Base-by-base conservation (phyloP, 257 asterid genomes). In the Plantago elongata region DNA sequence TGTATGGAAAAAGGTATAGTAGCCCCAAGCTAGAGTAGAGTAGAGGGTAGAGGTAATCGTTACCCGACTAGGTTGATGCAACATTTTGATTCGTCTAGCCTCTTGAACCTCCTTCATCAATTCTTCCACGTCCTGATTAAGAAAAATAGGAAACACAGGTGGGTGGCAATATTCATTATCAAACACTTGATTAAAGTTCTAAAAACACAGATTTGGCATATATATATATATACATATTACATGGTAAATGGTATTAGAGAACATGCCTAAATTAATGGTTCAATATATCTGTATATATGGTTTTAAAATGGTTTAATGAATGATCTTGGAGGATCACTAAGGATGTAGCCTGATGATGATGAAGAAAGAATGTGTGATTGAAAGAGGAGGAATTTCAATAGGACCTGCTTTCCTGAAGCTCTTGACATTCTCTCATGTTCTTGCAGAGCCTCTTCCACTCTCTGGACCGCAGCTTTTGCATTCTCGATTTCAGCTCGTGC, bases 11-110 rank as follows among this genome's bases (percentile, higher is more conserved):
- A 34, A 34, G 40, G 8, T 34, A 34, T 34, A 6, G 1, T 34
- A 3, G 4, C 40, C 40, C 8, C 40, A 34, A 7, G 40, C 40
- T 34, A 34, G 7, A 34, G 40, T 22, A 22, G 58, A 52, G 11
- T 15, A 18, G 63, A 59, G 29, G 45, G 47, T 44, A 64, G 74
- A 43, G 69, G 63, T 30, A 52, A 65, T 34, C 5, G 40, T 51
- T 73, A 88, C 98, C 95, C 83, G 82, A 72, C 96, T 88, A 61
- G 98, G 98, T 71, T 85, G 95, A 79, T 90, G 98, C 77, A 88
- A 76, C 96, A 88, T 88, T 83, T 84, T 88, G 78, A 90, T 90
- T 73, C 95, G 78, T 58, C 98, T 80, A 67, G 96, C 98, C 80
- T 88, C 96, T 44, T 85, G 90, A 74, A 90, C 96, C 80, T 90